Evolutionary conservation across 2,329 filamentous ascomycete genomes (phyloP), one percentile per base, ranked within the genome.

Genomic region (Xylaria sp.): DNA sequence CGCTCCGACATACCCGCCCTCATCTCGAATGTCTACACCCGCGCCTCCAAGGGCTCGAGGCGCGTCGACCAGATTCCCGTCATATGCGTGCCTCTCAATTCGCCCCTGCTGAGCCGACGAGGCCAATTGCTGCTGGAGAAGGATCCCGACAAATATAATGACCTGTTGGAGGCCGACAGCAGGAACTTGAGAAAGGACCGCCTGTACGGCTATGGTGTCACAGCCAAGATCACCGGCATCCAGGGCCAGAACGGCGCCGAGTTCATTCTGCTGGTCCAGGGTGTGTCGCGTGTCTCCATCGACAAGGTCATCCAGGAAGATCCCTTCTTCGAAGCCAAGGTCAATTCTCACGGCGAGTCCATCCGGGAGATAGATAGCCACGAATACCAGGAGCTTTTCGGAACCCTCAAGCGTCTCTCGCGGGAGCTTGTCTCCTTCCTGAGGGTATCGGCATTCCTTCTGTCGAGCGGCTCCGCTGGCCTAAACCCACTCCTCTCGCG

Each of bases 1-100:
- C 93, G 95, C 60, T 90, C 93, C 73, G 96, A 98, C 80, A 91
- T 98, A 73, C 91, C 93, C 62, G 92, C 95, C 59, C 88, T 98
- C 53, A 89, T 99, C 66, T 92, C 94, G 23, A 90, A 91, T 74
- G 88, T 97, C 68, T 95, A 97, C 81, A 92, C 92, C 76, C 89
- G 90, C 74, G 90, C 92, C 40, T 87, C 88, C 48, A 90, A 90
- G 75, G 88, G 90, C 73, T 87, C 89, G 33, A 87, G 89, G 73
- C 84, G 87, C 71, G 85, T 90, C 76, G 87, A 90, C 73, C 84
- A 85, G 73, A 89, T 97, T 74, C 90, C 92, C 9, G 90, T 98
- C 72, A 93, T 92, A 62, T 98, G 95, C 79, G 90, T 98, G 63
- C 96, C 96, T 23, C 85, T 97, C 68, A 90, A 86, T 71, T 96